Evolutionary conservation across 805 yeast genomes (phyloP).

Genomic region (Metschnikowia lunata): DNA sequence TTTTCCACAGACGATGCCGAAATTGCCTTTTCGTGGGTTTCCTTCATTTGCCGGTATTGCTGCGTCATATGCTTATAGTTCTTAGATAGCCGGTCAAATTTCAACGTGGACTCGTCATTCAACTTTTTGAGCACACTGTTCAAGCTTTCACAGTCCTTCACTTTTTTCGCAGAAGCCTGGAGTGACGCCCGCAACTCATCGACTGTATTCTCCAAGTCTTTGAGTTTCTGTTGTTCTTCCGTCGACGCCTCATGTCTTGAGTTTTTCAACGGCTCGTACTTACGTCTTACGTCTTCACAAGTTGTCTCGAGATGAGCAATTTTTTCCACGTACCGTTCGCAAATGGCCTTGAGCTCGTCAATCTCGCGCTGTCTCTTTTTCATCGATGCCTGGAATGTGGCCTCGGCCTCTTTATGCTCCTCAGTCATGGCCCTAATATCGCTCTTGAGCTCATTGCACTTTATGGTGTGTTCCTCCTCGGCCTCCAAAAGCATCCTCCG

Average conservation of each 20-base stretch:
- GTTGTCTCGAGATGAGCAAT: conserved; percentile 36
- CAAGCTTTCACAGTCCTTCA: conserved; percentile 52
- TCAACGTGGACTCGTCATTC: conserved; percentile 64
- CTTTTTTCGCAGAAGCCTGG: conserved; percentile 44
- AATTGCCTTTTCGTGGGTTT: conserved; percentile 5
- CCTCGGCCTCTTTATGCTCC: conserved; percentile 59
- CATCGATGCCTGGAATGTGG: conserved; percentile 43
- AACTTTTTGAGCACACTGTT: conserved; percentile 52
- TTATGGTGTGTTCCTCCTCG: conserved; percentile 52
- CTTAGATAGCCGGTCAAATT: conserved; percentile 64
- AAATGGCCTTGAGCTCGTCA: conserved; percentile 48
- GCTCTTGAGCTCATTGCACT: conserved; percentile 51
- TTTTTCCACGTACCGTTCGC: conserved; percentile 41
- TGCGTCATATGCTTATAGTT: conserved; percentile 62
- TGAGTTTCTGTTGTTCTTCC: conserved; percentile 11
- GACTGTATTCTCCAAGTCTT: conserved; percentile 27
- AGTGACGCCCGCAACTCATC: conserved; percentile 52
- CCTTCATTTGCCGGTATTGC: conserved; percentile 49
- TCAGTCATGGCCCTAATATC: conserved; percentile 50
- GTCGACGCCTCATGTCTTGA: conserved; percentile 10
- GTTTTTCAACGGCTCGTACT: conserved; percentile 22
- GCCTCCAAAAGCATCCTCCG: conserved; percentile 64
- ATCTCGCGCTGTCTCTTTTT: conserved; percentile 61
- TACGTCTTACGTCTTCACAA: conserved; percentile 23
- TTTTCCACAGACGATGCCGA: conserved; percentile 4